Evolutionary conservation across 2,329 filamentous ascomycete species (phyloP), one percentile per base, ranked within the genome.

Genomic region (Atkinsonella texensis): DNA sequence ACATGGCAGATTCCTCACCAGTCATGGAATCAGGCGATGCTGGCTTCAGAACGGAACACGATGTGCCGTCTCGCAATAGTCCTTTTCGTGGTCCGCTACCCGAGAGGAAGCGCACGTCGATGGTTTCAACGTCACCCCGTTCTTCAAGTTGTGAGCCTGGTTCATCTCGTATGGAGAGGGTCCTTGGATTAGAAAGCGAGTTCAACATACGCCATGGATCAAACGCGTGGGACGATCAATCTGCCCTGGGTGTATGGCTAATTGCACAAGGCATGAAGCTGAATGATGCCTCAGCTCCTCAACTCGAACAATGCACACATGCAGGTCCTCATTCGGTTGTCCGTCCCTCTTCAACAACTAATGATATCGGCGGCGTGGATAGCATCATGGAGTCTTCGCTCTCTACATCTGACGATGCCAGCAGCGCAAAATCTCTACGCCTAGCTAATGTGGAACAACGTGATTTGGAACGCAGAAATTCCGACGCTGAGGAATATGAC

Each of bases 241-340:
- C 67, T n/a, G 58, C 62, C 8, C 59, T 70, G 48, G 60, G 62
- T 6, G 59, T 68, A 20, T 70, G 67, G 67, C 62, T 70, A n/a
- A 65, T 64, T 35, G 60, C 66, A 8, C 67, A 70, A 51, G 57
- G 60, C 8, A 53, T 68, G 18, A 57, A 58, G 42, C 61, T 62
- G 3, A 55, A 60, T 51, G 60, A 63, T 33, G 61, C 57, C 47
- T 62, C 63, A 6, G 51, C 52, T 0, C 6, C 57, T 38, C 54
- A 46, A 6, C 32, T 54, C 12, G 57, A 59, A 10, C 49, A 60
- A 43, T 28, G 47, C 11, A 53, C 15, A 55, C 1, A 48, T 48
- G 11, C 43, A 48, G 17, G 46, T 42, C 15, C 39, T 31, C 45
- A 33, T 15, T 18, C 38, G 23, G 23, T n/a, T 17, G 20, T 20